Conservation (phyloP, 345 rosid species). For the Syzygium grande region DNA sequence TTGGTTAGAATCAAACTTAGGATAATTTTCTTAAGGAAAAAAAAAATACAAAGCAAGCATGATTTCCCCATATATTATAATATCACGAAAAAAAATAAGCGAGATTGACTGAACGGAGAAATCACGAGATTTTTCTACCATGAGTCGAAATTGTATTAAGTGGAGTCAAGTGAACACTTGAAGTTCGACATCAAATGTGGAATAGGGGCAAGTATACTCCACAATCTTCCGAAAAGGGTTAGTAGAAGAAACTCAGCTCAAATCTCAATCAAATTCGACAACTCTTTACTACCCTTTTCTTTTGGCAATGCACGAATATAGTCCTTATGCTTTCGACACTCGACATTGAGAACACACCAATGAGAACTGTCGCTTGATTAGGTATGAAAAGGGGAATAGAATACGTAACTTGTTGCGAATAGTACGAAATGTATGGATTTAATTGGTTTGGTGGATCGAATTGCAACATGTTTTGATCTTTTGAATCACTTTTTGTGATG, state of each 20-base stretch:
- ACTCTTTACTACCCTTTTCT: background rate
- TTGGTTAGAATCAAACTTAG: background rate
- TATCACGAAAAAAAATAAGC: background rate
- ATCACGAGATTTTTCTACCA: background rate
- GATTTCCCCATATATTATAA: background rate
- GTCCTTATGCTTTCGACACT: background rate
- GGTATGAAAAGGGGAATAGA: accelerated
- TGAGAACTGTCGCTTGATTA: accelerated
- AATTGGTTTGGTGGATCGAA: background rate
- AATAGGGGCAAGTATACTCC: background rate
- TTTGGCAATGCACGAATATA: background rate
- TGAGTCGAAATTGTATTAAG: no score
- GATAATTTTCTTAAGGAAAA: background rate
- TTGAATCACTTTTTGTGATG: background rate
- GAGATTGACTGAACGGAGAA: background rate
- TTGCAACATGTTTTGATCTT: background rate
- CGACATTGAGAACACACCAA: background rate
- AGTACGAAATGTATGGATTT: background rate
- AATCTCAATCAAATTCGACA: background rate
- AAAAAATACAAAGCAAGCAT: background rate
- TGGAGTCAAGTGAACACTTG: no score
- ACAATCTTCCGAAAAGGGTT: background rate
- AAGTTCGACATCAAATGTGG: background rate
- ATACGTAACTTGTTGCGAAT: background rate
- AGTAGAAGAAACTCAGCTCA: background rate